Conservation (phyloP, 805 yeast genomes). For the Sungouiella blattae region DNA sequence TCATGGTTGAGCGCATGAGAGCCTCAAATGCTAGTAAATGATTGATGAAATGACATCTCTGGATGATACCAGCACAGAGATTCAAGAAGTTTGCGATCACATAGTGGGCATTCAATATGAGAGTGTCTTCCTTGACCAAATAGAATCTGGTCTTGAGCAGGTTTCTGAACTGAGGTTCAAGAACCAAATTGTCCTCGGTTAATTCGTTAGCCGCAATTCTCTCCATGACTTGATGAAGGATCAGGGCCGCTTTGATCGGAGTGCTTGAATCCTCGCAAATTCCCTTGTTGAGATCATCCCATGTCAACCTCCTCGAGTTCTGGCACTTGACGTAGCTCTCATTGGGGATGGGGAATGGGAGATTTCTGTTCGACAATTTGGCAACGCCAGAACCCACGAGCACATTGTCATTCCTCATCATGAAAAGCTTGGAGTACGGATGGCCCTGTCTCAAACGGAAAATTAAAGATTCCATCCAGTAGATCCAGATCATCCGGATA, state of each 20-base stretch:
- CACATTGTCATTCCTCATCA: conserved; percentile 2
- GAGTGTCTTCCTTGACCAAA: conserved; percentile 15
- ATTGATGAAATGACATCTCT: conserved; percentile 18
- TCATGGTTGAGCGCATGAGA: conserved; percentile 18
- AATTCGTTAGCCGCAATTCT: conserved; percentile 9
- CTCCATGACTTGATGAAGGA: conserved; percentile 11
- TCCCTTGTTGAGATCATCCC: conserved; percentile 3
- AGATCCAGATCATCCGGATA: conserved; percentile 23
- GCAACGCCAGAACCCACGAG: conserved; percentile 7
- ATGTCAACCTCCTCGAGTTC: conserved; percentile 1
- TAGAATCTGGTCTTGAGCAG: conserved; percentile 4
- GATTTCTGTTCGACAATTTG: conserved; percentile 6
- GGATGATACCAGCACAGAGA: conserved; percentile 23
- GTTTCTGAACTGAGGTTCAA: conserved; percentile 6
- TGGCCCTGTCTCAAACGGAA: conserved; percentile 17
- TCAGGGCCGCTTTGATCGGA: conserved; percentile 10
- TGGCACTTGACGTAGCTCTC: conserved; percentile 5
- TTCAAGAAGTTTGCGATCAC: conserved; percentile 30
- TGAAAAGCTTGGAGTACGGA: conserved; percentile 16
- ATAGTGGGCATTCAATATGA: conserved; percentile 32
- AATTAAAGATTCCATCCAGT: conserved; percentile 13
- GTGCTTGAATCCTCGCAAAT: conserved; percentile 8
- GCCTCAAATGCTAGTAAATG: conserved; percentile 36
- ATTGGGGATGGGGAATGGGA: conserved; percentile 18
- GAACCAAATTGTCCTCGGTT: conserved; percentile 1